Base-by-base conservation (phyloP, 768 basidiomycete species). In the Rhodosporidiobolus sp. region DNA sequence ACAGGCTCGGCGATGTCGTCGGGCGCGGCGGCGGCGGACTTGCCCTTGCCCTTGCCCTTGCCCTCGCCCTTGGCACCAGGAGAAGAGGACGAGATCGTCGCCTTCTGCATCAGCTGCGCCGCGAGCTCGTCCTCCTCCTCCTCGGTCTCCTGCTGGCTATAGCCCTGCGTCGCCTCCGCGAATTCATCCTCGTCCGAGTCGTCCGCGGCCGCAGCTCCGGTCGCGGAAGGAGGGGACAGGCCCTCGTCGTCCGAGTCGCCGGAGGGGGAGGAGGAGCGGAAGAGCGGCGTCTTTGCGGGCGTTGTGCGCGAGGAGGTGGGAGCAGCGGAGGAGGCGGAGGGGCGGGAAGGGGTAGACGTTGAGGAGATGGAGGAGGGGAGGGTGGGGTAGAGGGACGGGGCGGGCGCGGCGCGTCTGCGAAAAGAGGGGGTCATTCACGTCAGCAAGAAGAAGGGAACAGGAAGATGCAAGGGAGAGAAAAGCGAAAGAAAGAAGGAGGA, bases 401-500 rank as follows among this genome's bases (percentile, higher is more conserved):
- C n/a, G 4, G 53, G 32, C 7, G 57, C 49, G n/a, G 69, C 55
- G 34, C 74, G 65, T 24, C 74, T 75, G 57, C 11, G 20, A 17
- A 4, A 28, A 43, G 17, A 22, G 1, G 16, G n/a, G 32, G 2
- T 19, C 28, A 7, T 16, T 19, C 30, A 19, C n/a, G n/a, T n/a
- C n/a, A n/a, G n/a, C n/a, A n/a, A n/a, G n/a, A n/a, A n/a, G n/a
- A n/a, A n/a, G n/a, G 5, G 38, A 26, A 58, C 49, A 62, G 53
- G 10, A 6, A 11, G 14, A 34, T 19, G 7, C 17, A 14, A 16
- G 2, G 16, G 34, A n/a, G 10, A 8, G 17, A 43, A n/a, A 24
- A 49, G 5, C 20, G 17, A 34, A 84, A 74, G 10, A 85, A 70
- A 26, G 73, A 67, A 50, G 76, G 70, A 32, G 75, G 46, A 59